phyloP scores from a whole-genome alignment of 1,284 basidiomycete species.

The Ceratobasidium theobromae region DNA sequence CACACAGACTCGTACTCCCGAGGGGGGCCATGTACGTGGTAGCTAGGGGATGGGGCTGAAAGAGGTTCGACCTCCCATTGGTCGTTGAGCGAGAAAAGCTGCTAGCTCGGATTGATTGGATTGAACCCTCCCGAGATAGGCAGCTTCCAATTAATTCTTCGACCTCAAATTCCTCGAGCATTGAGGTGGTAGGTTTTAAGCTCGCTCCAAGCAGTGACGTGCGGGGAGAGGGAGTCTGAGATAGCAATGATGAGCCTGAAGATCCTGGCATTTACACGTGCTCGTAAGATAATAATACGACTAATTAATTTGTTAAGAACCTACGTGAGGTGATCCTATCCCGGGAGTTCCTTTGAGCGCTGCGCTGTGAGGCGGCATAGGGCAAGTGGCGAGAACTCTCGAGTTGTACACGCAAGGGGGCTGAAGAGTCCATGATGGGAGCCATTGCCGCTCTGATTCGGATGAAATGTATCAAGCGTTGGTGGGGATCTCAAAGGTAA shows the following conservation, averaged over 20 bases:
- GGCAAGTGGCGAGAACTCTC: conserved; percentile 11
- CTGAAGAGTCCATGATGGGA: neutral
- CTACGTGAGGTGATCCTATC: neutral
- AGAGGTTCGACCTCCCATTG: neutral
- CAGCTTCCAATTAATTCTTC: neutral
- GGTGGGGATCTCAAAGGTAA: neutral
- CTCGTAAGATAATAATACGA: neutral
- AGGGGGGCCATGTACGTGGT: neutral
- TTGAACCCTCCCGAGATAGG: neutral
- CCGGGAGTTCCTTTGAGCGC: neutral
- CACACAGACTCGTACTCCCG: neutral
- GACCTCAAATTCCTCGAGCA: conserved; percentile 26
- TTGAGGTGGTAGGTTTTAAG: conserved; percentile 14
- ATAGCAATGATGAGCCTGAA: neutral
- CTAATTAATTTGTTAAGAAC: neutral
- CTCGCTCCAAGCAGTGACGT: conserved; percentile 3
- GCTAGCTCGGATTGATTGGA: neutral
- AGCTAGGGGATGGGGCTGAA: neutral
- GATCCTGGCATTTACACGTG: neutral
- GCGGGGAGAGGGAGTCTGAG: neutral
- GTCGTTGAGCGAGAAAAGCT: neutral
- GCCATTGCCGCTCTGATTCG: neutral
- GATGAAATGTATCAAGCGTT: neutral
- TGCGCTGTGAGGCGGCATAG: neutral
- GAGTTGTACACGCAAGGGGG: conserved; percentile 5